phyloP scores from a whole-genome alignment of 306 rosid species.

The Spatholobus suberectus region DNA sequence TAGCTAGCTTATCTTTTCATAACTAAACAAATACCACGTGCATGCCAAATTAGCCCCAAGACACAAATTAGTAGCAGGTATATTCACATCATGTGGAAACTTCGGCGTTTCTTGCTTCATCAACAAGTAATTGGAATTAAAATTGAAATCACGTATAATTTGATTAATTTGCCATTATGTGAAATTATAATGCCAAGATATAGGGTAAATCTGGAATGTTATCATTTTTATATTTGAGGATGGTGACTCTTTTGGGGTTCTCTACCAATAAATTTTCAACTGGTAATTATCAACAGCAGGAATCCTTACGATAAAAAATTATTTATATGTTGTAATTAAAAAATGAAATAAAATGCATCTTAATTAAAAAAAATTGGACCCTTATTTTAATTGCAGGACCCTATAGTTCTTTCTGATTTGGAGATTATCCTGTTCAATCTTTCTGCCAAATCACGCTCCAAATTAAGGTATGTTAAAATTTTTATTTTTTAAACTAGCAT shows the following conservation, averaged over 20 bases:
- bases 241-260: background rate
- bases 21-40: background rate
- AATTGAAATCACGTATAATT: background rate
- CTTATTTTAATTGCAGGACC: background rate
- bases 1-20: background rate
- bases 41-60: background rate
- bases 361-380: too few relatives aligned
- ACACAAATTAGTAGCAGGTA: background rate
- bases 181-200: background rate
- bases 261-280: background rate
- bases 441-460: background rate
- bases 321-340: too few relatives aligned
- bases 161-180: background rate
- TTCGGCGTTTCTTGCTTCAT: background rate
- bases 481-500: too few relatives aligned
- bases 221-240: background rate
- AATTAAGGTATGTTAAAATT: background rate
- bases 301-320: background rate
- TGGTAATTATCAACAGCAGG: background rate
- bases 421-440: background rate
- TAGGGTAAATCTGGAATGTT: background rate
- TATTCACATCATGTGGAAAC: background rate
- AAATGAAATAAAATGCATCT: background rate
- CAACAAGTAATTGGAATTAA: constrained; percentile 10
- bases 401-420: background rate